phyloP scores from a whole-genome alignment of 495 filamentous ascomycete genomes.

The Cudoniella acicularis region DNA sequence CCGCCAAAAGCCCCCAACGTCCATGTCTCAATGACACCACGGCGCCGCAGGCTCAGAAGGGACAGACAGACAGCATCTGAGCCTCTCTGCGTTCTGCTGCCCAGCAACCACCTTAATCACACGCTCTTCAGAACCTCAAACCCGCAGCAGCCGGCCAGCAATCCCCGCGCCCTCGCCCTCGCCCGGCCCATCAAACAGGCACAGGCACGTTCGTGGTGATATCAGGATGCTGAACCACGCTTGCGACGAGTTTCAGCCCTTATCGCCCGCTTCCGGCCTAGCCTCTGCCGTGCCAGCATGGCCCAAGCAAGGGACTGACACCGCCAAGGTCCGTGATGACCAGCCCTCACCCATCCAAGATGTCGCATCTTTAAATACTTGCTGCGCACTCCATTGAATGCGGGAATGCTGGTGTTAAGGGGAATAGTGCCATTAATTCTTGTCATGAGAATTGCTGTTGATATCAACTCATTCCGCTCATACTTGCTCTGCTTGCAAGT shows the following conservation, averaged over 20 bases:
- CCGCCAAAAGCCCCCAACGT: not conserved
- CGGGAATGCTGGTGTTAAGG: not conserved
- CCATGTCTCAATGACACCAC: not conserved
- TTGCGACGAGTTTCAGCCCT: conserved; percentile 9
- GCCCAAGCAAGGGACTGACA: conserved; percentile 4
- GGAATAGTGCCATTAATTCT: not conserved
- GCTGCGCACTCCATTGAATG: not conserved
- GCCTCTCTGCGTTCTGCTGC: not conserved
- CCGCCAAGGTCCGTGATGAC: conserved; percentile 5
- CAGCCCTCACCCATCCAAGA: not conserved
- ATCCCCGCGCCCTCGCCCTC: not conserved
- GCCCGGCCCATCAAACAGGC: not conserved
- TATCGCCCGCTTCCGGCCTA: conserved; percentile 1
- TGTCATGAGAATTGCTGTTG: not conserved
- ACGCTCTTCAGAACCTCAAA: not conserved
- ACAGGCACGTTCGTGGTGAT: not conserved
- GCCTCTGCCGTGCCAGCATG: not conserved
- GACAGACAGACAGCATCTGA: not conserved
- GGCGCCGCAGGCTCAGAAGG: not conserved
- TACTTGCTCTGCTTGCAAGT: not conserved
- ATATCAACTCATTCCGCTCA: not conserved
- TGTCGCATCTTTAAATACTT: conserved; percentile 6
- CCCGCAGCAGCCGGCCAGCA: not conserved
- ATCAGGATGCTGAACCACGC: no score
- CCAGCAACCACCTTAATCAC: not conserved